phyloP scores from a whole-genome alignment of 1,284 basidiomycete genomes.

The Heterobasidion occidentale region DNA sequence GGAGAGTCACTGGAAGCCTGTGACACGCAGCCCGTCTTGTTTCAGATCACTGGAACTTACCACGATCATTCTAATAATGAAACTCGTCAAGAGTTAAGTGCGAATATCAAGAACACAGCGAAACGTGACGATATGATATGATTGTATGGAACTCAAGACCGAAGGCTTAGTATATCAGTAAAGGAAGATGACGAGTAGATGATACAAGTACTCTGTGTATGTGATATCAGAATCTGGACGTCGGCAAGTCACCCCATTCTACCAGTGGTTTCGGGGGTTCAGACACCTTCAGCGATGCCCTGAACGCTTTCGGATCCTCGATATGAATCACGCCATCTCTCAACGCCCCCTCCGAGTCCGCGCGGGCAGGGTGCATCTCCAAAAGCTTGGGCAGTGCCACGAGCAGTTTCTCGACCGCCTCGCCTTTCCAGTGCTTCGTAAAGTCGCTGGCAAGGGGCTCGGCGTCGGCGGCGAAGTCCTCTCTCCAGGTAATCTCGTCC shows the following conservation, averaged over 20 bases:
- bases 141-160: too few relatives aligned
- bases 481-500: constrained; percentile 38
- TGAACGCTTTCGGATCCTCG: constrained; percentile 68
- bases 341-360: constrained; percentile 40
- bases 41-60: too few relatives aligned
- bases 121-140: too few relatives aligned
- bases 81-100: too few relatives aligned
- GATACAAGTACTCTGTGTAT: too few relatives aligned
- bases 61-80: too few relatives aligned
- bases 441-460: constrained; percentile 44
- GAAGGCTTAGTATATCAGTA: too few relatives aligned
- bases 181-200: too few relatives aligned
- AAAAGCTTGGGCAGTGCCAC: constrained; percentile 44
- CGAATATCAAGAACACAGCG: too few relatives aligned
- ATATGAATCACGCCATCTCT: constrained; percentile 53
- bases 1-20: too few relatives aligned
- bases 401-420: constrained; percentile 43
- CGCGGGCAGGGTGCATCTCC: constrained; percentile 41
- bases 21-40: too few relatives aligned
- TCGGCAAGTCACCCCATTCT: constrained; percentile 64
- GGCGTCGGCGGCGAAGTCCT: constrained; percentile 34
- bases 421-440: constrained; percentile 46
- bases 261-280: constrained; percentile 51
- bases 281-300: constrained; percentile 46
- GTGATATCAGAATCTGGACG: constrained; percentile 29